Conservation (phyloP, 345 rosid species). For the Laguncularia racemosa region DNA sequence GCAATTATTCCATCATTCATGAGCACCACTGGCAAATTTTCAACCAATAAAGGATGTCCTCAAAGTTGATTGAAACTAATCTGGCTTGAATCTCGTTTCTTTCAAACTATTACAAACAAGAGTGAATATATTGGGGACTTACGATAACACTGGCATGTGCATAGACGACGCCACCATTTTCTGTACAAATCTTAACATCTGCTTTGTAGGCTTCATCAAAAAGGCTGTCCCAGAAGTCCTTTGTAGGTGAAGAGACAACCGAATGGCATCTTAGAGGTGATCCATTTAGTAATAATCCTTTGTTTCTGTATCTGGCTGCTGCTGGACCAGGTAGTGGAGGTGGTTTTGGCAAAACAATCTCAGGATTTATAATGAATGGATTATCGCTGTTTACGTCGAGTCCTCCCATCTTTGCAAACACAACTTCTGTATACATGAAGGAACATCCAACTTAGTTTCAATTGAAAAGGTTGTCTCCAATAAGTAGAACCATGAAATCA, state of each 20-base stretch:
- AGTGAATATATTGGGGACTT: conserved; percentile 17
- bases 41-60: no score
- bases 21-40: no score
- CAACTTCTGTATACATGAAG: no score
- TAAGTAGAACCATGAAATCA: no score
- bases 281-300: conserved; percentile 8
- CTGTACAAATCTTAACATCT: conserved; percentile 50
- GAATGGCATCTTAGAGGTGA: conserved; percentile 14
- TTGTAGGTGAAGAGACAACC: conserved; percentile 29
- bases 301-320: conserved; percentile 12
- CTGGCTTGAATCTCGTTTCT: neutral
- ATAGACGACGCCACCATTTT: conserved; percentile 38
- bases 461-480: no score
- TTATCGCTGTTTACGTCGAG: neutral
- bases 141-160: conserved; percentile 76
- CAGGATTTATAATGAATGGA: neutral
- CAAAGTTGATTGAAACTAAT: neutral
- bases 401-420: conserved; percentile 4
- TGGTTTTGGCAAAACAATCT: conserved; percentile 29
- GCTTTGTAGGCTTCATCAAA: conserved; percentile 70
- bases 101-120: neutral
- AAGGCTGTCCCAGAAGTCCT: conserved; percentile 61
- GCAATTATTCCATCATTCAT: no score
- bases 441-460: no score
- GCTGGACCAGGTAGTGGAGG: conserved; percentile 46